Evolutionary conservation across 192 early-diverging fungal genomes (phyloP).

Genomic region (Phlyctochytrium bullatum): DNA sequence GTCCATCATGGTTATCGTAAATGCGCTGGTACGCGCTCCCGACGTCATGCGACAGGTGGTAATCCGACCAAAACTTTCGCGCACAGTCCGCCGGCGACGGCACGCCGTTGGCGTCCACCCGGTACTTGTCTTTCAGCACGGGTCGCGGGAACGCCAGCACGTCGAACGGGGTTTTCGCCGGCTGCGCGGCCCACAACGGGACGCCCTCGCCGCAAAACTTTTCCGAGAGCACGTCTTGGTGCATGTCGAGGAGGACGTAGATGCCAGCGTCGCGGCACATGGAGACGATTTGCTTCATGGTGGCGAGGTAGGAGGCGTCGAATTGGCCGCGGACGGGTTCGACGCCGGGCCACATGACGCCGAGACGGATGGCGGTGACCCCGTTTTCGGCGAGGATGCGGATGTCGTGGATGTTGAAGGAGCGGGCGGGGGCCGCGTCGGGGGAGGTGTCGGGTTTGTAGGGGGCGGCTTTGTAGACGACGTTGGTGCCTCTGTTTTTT

Average conservation of each 20-base stretch:
- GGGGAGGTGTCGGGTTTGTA: neutral
- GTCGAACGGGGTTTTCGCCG: neutral
- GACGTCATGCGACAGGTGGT: slow-evolving; percentile 40
- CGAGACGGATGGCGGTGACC: slow-evolving; percentile 24
- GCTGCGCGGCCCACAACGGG: slow-evolving; percentile 24
- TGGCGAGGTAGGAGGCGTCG: slow-evolving; percentile 52
- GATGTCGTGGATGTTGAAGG: slow-evolving; percentile 22
- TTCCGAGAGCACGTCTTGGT: slow-evolving; percentile 41
- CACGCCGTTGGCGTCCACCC: slow-evolving; percentile 13
- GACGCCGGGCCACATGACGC: slow-evolving; percentile 58
- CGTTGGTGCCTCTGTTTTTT: slow-evolving; percentile 28
- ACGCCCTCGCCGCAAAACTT: slow-evolving; percentile 32
- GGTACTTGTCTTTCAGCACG: slow-evolving; percentile 6
- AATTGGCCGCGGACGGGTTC: slow-evolving; percentile 60
- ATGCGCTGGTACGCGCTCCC: slow-evolving; percentile 45
- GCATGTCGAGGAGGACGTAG: slow-evolving; percentile 64
- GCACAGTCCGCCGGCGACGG: slow-evolving; percentile 16
- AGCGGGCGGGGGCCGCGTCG: slow-evolving; percentile 14
- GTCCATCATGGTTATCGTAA: slow-evolving; percentile 54
- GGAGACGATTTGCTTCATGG: slow-evolving; percentile 48
- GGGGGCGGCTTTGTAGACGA: slow-evolving; percentile 25
- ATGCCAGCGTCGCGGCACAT: slow-evolving; percentile 51
- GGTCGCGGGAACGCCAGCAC: slow-evolving; percentile 26
- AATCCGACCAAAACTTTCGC: slow-evolving; percentile 11
- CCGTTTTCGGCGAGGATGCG: slow-evolving; percentile 12